Conservation (phyloP, 495 filamentous ascomycete species). For the Penicillium crystallinum region DNA sequence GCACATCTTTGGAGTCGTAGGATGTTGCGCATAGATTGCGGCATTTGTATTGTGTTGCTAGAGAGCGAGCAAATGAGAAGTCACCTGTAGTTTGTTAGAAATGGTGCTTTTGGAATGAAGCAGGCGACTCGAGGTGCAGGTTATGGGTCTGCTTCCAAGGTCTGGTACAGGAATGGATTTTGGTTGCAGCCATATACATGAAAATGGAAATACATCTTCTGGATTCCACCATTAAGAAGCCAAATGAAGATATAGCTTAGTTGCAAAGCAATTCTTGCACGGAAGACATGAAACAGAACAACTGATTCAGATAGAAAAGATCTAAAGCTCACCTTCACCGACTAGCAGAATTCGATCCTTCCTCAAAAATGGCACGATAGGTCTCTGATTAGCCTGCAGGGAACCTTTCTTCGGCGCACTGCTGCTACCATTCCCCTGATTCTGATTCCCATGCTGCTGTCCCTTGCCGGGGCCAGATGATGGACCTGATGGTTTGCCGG, state of each 20-base stretch:
- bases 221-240: not conserved
- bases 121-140: not conserved
- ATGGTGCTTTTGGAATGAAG: not conserved
- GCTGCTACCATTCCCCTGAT: not conserved
- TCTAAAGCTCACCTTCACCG: constrained; percentile 68
- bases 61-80: constrained; percentile 79
- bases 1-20: constrained; percentile 50
- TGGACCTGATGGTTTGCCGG: not conserved
- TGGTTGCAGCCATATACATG: not conserved
- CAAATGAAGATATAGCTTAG: not conserved
- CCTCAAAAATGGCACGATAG: constrained; percentile 69
- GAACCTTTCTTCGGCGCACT: constrained; percentile 13
- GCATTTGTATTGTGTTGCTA: constrained; percentile 68
- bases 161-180: not conserved
- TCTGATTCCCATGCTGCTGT: constrained; percentile 1
- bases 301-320: not conserved
- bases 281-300: not conserved
- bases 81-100: constrained; percentile 48
- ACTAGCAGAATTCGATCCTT: constrained; percentile 72
- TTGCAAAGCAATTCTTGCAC: not conserved
- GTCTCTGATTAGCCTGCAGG: constrained; percentile 34
- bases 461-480: not conserved
- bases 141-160: no score
- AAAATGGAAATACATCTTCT: not conserved
- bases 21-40: constrained; percentile 58